phyloP scores from a whole-genome alignment of 768 basidiomycete species.

The Mycena metata region DNA sequence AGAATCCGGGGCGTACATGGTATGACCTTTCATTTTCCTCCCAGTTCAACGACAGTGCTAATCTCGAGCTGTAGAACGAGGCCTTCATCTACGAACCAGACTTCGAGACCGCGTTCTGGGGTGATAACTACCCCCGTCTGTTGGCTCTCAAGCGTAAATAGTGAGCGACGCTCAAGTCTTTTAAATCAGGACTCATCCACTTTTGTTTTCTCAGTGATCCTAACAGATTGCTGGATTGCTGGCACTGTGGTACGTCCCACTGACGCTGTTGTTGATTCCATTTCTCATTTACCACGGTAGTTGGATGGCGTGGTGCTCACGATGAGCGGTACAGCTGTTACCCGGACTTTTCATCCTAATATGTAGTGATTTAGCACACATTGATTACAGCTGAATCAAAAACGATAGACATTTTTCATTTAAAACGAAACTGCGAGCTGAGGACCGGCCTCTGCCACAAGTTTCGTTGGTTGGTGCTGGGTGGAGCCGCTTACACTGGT shows the following conservation, averaged over 20 bases:
- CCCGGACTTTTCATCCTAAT: slow-evolving; percentile 20
- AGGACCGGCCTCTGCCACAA: too few relatives aligned
- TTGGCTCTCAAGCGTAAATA: slow-evolving; percentile 51
- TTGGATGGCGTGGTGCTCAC: slow-evolving; percentile 24
- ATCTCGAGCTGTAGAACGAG: slow-evolving; percentile 21
- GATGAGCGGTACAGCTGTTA: slow-evolving; percentile 26
- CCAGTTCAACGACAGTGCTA: slow-evolving; percentile 12
- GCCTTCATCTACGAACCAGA: slow-evolving; percentile 34
- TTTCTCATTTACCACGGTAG: slow-evolving; percentile 18
- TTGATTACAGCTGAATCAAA: too few relatives aligned
- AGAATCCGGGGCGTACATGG: slow-evolving; percentile 23
- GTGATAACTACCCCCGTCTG: slow-evolving; percentile 49
- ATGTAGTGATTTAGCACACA: slow-evolving; percentile 10
- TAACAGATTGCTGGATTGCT: slow-evolving; percentile 47
- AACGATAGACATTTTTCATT: too few relatives aligned
- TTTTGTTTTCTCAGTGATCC: slow-evolving; percentile 44
- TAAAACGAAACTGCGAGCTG: too few relatives aligned
- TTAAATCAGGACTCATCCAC: not conserved
- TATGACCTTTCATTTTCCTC: slow-evolving; percentile 20
- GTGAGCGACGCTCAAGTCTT: slow-evolving; percentile 39
- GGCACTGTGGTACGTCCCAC: slow-evolving; percentile 49
- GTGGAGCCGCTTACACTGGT: too few relatives aligned
- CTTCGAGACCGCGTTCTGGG: slow-evolving; percentile 51
- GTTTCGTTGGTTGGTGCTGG: too few relatives aligned
- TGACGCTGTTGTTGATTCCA: slow-evolving; percentile 6